Base-by-base conservation (phyloP, 2,329 filamentous ascomycete genomes). In the Arthrobotrys conoides region DNA sequence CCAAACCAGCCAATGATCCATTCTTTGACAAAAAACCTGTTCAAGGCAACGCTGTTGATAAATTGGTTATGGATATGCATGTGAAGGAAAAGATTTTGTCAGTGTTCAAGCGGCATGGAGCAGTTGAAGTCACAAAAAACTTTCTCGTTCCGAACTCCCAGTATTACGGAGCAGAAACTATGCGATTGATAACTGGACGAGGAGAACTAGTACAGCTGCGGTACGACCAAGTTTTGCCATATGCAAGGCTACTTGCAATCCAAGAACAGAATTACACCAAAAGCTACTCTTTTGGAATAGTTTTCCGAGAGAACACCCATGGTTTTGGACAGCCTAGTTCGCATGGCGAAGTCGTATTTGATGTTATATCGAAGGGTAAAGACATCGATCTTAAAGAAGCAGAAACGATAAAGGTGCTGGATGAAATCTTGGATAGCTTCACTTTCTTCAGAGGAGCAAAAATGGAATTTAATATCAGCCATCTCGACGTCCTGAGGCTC, bases 181-280 rank as follows among this genome's bases (percentile, higher is more conserved):
- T 96, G 16, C 91, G 93, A 78, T 85, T 98, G 14, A 87, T 99
- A 27, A 93, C 97, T 83, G 87, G 90, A 0, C 92, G 91, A 79
- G 96, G 95, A 1, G 95, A 92, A n/a, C 87, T 97, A 0, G 87
- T 98, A 6, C 96, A 99, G 83, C 86, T 99, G n/a, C 96, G 96
- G 0, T 97, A 93, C 82, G 96, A 99, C 84, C 86, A 98, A 22
- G 97, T 94, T 1, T 87, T 98, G 80, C 94, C 95, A 0, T 91
- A 97, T 83, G 96, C 96, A 24, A 89, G 95, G 69, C 90, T 91
- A 72, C 89, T 99, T 66, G 94, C 95, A 4, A 91, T 92, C 80
- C 89, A 91, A 55, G 87, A 88, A 12, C 86, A 90, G 0, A 87
- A 90, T 0, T 85, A 93, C 4, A 89, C 93, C 81, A 92, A 93